Evolutionary conservation across 2,329 filamentous ascomycete species (phyloP).

Genomic region (Alternaria sp.): DNA sequence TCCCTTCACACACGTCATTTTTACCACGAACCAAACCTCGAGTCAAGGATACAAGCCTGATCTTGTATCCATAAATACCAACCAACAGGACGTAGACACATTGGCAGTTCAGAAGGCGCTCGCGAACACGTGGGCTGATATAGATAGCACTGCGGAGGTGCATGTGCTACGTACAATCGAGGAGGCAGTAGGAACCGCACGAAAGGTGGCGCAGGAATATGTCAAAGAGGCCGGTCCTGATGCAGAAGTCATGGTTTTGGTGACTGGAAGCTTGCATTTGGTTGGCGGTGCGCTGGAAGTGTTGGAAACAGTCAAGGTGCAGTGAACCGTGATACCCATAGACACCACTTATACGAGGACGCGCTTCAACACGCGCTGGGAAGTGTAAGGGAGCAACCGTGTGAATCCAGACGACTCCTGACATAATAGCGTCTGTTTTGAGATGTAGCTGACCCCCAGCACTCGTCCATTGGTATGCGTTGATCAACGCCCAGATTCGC

Average conservation of each 20-base stretch:
- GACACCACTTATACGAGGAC: slow-evolving; percentile 6
- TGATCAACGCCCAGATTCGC: background rate
- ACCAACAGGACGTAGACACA: slow-evolving; percentile 64
- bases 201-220: slow-evolving; percentile 50
- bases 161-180: slow-evolving; percentile 71
- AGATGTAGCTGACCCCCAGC: background rate
- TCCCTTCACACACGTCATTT: slow-evolving; percentile 76
- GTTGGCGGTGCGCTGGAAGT: slow-evolving; percentile 81
- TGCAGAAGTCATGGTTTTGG: slow-evolving; percentile 68
- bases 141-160: slow-evolving; percentile 56
- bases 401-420: background rate
- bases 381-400: background rate
- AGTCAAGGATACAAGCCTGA: slow-evolving; percentile 69
- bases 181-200: slow-evolving; percentile 70
- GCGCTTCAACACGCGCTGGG: slow-evolving; percentile 35
- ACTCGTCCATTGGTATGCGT: background rate
- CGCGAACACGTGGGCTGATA: slow-evolving; percentile 64
- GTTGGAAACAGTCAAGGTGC: slow-evolving; percentile 60
- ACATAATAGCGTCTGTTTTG: background rate
- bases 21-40: slow-evolving; percentile 80
- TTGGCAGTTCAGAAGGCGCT: slow-evolving; percentile 73
- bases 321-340: slow-evolving; percentile 31
- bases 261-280: slow-evolving; percentile 85
- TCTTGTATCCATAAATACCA: slow-evolving; percentile 68
- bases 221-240: slow-evolving; percentile 37